Evolutionary conservation across 148 eudicot species (phyloP), one percentile per base, ranked within the genome.

Genomic region (Agrostemma githago): DNA sequence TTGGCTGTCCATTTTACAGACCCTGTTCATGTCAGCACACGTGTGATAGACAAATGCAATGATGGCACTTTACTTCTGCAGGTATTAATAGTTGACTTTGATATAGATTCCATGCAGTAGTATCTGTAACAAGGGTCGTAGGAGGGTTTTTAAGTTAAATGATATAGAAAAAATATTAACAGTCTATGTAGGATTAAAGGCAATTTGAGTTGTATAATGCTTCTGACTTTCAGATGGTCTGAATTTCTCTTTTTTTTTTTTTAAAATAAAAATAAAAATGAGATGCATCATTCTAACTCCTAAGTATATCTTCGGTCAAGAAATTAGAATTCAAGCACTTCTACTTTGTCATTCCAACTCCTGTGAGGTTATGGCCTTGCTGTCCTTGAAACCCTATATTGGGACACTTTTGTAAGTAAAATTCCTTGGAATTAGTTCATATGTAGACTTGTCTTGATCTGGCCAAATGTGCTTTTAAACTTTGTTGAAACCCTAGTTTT

Each of bases 1-100:
- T 59, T 92, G 74, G 97, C 98, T 72, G 92, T 92, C 76, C 98
- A 95, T 88, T 95, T 92, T 78, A 92, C 98, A 7, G 96, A 95
- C 72, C 98, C 97, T 42, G 88, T 95, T 84, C 85, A 88, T 42
- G 84, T 95, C 78, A 87, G 85, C 76, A 89, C 90, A 17, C 92
- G 96, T 74, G 92, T 95, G 76, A 86, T 87, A 70, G 97, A 92
- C 84, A 90, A 89, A 77, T 92, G 98, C 83, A 84, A 82, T 84
- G 96, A 87, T 83, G 98, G 93, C 70, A 90, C 96, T 74, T 72
- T 92, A 82, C 97, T 95, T 86, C 86, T 95, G 74, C 98, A 95
- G 96, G 98, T 95, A 86, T 60, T 62, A 60, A 48, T 39, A 5
- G 70, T 38, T 76, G n/a, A 58, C 71, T 17, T 53, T 72, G 68